A percentile compares a stretch with the other conserved stretches of the same genome.
Conservation (phyloP, 495 filamentous ascomycete species). For the Neurospora pannonica region DNA sequence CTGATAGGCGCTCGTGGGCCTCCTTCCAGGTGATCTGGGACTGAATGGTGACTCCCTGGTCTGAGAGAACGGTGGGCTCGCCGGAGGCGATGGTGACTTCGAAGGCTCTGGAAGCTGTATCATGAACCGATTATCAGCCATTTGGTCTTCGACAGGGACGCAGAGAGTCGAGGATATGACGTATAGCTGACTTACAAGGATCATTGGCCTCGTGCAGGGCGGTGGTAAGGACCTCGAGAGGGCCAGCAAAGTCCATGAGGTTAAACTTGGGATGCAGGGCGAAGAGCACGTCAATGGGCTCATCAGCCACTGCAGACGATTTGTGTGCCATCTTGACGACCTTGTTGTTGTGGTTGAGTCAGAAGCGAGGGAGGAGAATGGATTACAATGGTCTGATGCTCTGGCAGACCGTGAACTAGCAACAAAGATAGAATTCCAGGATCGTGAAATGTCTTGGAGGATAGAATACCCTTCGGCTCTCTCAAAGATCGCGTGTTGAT, state of each 20-base stretch:
- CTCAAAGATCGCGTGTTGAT: not conserved
- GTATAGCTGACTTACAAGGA: conserved; percentile 36
- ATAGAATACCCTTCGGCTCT: not conserved
- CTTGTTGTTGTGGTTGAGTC: not conserved
- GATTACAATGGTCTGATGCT: not conserved
- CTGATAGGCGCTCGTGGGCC: conserved; percentile 50
- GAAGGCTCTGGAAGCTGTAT: conserved; percentile 43
- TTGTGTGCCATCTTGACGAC: conserved; percentile 40
- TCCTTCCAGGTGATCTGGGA: conserved; percentile 62
- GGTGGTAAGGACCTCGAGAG: conserved; percentile 52
- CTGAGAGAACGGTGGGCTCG: conserved; percentile 47
- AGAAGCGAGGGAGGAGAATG: conserved; percentile 1
- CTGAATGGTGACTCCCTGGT: conserved; percentile 65
- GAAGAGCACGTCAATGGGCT: conserved; percentile 43
- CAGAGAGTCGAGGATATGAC: conserved; percentile 1
- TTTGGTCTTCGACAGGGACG: not conserved
- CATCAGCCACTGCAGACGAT: conserved; percentile 36
- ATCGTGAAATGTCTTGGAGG: not conserved
- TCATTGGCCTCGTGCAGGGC: conserved; percentile 54
- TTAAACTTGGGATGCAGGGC: conserved; percentile 42
- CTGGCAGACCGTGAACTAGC: not conserved
- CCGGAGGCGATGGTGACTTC: conserved; percentile 61
- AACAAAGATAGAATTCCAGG: not conserved
- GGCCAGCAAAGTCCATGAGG: conserved; percentile 57
- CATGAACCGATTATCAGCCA: not conserved